phyloP scores from a whole-genome alignment of 768 basidiomycete genomes.

The Nidula microcarpa region DNA sequence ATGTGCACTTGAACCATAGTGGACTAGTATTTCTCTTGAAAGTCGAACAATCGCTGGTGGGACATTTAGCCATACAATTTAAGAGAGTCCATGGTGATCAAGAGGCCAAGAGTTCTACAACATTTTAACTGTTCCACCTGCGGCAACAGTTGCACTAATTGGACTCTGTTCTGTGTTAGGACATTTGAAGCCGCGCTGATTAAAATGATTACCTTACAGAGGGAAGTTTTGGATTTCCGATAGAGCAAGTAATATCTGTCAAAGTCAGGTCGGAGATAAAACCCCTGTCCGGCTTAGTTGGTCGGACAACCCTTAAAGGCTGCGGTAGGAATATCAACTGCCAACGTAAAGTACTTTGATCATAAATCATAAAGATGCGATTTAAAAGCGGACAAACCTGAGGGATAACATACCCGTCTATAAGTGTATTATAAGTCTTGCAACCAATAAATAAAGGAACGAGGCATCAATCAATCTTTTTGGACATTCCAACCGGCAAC shows the following conservation, averaged over 20 bases:
- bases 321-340: conserved; percentile 1
- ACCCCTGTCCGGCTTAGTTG: conserved; percentile 31
- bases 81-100: conserved; percentile 32
- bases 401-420: conserved; percentile 28
- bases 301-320: conserved; percentile 30
- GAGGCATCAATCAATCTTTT: conserved; percentile 13
- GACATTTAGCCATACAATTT: conserved; percentile 36
- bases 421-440: background rate
- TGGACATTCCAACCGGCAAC: conserved; percentile 30
- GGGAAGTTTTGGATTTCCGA: conserved; percentile 31
- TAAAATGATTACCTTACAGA: conserved; percentile 14
- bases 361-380: background rate
- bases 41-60: conserved; percentile 26
- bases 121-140: conserved; percentile 27
- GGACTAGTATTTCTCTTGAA: conserved; percentile 30
- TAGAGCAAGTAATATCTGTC: conserved; percentile 31
- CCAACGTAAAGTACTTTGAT: background rate
- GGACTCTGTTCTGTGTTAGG: conserved; percentile 19
- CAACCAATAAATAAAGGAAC: background rate
- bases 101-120: conserved; percentile 37
- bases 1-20: conserved; percentile 34
- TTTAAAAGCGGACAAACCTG: conserved; percentile 12
- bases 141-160: conserved; percentile 28
- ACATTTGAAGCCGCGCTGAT: background rate
- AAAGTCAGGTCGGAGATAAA: conserved; percentile 26